phyloP scores from a whole-genome alignment of 768 basidiomycete species.

The Xanthoconium purpureum region DNA sequence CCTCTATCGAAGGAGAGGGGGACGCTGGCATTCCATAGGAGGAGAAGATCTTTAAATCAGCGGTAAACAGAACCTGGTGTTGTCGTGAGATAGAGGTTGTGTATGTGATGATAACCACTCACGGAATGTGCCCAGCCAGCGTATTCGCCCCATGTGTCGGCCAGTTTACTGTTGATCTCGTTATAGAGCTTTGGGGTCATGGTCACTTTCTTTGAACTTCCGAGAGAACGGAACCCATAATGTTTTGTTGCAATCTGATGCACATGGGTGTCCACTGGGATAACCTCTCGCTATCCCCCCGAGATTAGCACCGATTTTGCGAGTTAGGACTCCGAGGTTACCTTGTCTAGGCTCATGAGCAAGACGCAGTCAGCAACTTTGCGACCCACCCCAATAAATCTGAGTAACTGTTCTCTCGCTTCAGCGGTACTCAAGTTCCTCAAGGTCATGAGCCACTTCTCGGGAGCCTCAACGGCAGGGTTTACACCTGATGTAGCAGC shows the following conservation, averaged over 20 bases:
- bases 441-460: constrained; percentile 58
- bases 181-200: constrained; percentile 81
- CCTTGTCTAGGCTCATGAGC: constrained; percentile 91
- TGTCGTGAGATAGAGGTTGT: background rate
- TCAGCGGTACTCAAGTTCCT: constrained; percentile 47
- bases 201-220: constrained; percentile 41
- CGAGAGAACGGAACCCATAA: constrained; percentile 58
- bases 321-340: constrained; percentile 28
- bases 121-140: constrained; percentile 93
- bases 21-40: constrained; percentile 47
- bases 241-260: constrained; percentile 82
- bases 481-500: background rate
- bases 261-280: constrained; percentile 97
- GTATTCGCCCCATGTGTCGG: constrained; percentile 72
- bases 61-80: constrained; percentile 66
- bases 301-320: constrained; percentile 4
- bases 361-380: constrained; percentile 97
- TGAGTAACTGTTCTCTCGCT: constrained; percentile 74
- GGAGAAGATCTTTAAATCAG: constrained; percentile 68
- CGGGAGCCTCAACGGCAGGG: constrained; percentile 43
- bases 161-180: constrained; percentile 60
- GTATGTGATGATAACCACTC: constrained; percentile 18
- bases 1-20: constrained; percentile 7
- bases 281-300: constrained; percentile 63
- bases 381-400: constrained; percentile 86